Evolutionary conservation across 2,329 filamentous ascomycete species (phyloP).

Genomic region (Ophiostoma quercus): DNA sequence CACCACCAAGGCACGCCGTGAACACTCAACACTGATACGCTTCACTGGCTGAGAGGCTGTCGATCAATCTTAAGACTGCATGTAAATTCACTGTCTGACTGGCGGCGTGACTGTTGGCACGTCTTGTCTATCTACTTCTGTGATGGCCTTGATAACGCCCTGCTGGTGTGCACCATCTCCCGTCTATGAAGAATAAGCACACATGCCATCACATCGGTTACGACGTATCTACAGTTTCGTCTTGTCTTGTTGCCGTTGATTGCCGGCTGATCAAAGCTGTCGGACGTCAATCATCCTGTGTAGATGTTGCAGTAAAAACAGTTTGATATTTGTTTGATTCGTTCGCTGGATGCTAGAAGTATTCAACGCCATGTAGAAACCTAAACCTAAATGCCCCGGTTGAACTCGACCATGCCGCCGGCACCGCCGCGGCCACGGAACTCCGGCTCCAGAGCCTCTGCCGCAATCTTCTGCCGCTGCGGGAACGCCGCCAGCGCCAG

Average conservation of each 20-base stretch:
- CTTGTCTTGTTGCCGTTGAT: background rate
- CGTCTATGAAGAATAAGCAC: background rate
- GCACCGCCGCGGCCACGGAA: slow-evolving; percentile 78
- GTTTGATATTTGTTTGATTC: too few relatives aligned
- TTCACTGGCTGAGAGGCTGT: background rate
- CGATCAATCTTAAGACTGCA: background rate
- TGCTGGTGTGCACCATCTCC: background rate
- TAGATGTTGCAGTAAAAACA: too few relatives aligned
- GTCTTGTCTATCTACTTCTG: background rate
- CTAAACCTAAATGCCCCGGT: slow-evolving; percentile 64
- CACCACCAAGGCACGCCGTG: background rate
- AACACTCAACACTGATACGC: background rate
- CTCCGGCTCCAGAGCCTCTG: slow-evolving; percentile 72
- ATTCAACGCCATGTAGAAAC: too few relatives aligned
- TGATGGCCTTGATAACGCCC: slow-evolving; percentile 2
- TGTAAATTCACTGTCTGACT: background rate
- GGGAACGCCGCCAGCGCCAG: slow-evolving; percentile 89
- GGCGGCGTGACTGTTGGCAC: background rate
- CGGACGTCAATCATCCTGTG: too few relatives aligned
- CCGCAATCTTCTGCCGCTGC: slow-evolving; percentile 76
- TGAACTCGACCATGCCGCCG: slow-evolving; percentile 86
- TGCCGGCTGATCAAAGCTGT: too few relatives aligned
- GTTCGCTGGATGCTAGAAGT: too few relatives aligned
- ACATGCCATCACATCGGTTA: background rate
- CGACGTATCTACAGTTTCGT: background rate